phyloP scores from a whole-genome alignment of 352 stramenopile genomes.

The Phytopythium delawarense region DNA sequence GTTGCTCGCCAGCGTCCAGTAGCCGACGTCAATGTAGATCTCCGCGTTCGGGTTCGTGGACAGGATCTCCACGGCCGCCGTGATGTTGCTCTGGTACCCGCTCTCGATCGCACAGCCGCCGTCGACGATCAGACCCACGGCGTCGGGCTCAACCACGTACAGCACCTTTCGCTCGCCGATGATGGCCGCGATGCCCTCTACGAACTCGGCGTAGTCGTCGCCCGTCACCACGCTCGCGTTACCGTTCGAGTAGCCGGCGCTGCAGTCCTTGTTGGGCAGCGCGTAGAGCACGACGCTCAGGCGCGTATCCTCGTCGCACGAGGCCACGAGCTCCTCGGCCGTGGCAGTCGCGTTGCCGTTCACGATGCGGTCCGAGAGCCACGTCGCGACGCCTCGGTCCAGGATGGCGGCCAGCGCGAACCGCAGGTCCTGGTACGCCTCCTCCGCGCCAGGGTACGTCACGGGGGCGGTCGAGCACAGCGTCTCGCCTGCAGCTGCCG shows the following conservation, averaged over 20 bases:
- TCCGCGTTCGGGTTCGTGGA: slow-evolving; percentile 50
- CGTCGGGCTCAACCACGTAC: slow-evolving; percentile 68
- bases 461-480: slow-evolving; percentile 35
- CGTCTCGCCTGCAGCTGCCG: slow-evolving; percentile 8
- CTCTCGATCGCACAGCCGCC: slow-evolving; percentile 32
- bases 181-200: slow-evolving; percentile 28
- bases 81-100: slow-evolving; percentile 50
- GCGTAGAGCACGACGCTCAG: slow-evolving; percentile 64
- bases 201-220: slow-evolving; percentile 40
- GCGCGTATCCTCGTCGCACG: slow-evolving; percentile 27
- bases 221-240: slow-evolving; percentile 32
- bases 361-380: slow-evolving; percentile 43
- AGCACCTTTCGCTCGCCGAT: slow-evolving; percentile 55
- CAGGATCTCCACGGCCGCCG: slow-evolving; percentile 32
- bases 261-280: slow-evolving; percentile 75
- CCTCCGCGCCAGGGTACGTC: slow-evolving; percentile 32
- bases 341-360: slow-evolving; percentile 19
- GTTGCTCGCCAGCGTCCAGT: slow-evolving; percentile 39
- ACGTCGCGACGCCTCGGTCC: slow-evolving; percentile 37
- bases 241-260: slow-evolving; percentile 35
- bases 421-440: slow-evolving; percentile 24
- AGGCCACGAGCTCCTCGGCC: slow-evolving; percentile 17
- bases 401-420: slow-evolving; percentile 30
- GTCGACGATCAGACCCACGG: slow-evolving; percentile 42
- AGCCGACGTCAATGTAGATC: slow-evolving; percentile 57